Conservation (phyloP, 441 rosid species). For the Gossypium davidsonii region DNA sequence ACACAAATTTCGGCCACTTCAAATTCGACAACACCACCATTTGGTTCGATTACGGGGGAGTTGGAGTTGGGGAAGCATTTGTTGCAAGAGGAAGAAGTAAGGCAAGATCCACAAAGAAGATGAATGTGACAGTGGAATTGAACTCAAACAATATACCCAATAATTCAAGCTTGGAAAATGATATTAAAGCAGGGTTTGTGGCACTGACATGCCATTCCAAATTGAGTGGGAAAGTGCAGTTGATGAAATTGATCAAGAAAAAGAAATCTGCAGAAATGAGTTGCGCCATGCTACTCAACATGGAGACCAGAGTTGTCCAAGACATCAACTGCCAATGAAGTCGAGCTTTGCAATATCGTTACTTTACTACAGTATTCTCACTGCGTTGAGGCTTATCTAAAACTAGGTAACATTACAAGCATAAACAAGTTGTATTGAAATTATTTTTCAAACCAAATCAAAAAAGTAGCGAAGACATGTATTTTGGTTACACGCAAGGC, state of each 20-base stretch:
- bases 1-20: slow-evolving; percentile 51
- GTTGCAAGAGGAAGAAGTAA: slow-evolving; percentile 28
- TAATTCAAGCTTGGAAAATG: slow-evolving; percentile 14
- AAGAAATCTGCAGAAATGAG: slow-evolving; percentile 2
- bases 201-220: slow-evolving; percentile 30
- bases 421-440: too few species aligned
- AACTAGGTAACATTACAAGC: too few species aligned
- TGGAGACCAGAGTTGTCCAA: not conserved
- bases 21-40: slow-evolving; percentile 25
- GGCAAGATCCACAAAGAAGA: slow-evolving; percentile 30
- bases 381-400: too few species aligned
- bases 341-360: not conserved
- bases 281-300: not conserved
- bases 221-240: slow-evolving; percentile 37
- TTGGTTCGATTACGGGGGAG: slow-evolving; percentile 21
- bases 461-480: too few species aligned
- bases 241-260: slow-evolving; percentile 21
- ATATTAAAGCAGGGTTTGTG: slow-evolving; percentile 37
- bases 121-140: slow-evolving; percentile 27
- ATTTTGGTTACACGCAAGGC: too few species aligned
- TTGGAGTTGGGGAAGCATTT: slow-evolving; percentile 32
- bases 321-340: not conserved
- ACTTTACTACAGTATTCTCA: too few species aligned
- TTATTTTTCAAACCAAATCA: too few species aligned
- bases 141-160: slow-evolving; percentile 18